Percentiles rank a stretch among this genome's conserved stretches.
Conservation (phyloP, 306 rosid species). For the Corylus avellana region DNA sequence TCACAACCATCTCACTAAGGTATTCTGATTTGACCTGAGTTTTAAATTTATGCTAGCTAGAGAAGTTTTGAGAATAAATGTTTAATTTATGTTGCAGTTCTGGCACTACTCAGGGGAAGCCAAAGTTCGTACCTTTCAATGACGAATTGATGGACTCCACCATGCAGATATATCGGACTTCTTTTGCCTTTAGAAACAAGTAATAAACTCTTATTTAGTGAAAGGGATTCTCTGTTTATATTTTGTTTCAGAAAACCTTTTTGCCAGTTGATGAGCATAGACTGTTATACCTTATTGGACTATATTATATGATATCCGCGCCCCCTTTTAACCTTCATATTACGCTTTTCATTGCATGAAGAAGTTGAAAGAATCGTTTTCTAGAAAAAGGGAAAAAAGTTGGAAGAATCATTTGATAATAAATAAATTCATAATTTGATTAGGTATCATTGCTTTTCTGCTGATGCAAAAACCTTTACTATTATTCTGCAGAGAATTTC, state of each 20-base stretch:
- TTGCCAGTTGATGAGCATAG: not conserved
- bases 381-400: not conserved
- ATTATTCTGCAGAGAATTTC: conserved; percentile 61
- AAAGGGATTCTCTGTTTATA: not conserved
- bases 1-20: conserved; percentile 83
- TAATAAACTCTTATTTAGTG: conserved; percentile 15
- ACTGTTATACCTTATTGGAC: not conserved
- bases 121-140: conserved; percentile 80
- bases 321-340: not conserved
- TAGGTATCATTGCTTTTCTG: conserved; percentile 10
- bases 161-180: conserved; percentile 68
- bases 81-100: conserved; percentile 56
- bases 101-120: conserved; percentile 93
- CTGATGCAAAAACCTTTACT: conserved; percentile 5
- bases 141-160: conserved; percentile 82
- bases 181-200: conserved; percentile 92
- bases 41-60: conserved; percentile 6
- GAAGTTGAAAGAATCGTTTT: not conserved
- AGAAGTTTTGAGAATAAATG: conserved; percentile 7
- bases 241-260: not conserved
- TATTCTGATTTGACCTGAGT: conserved; percentile 5
- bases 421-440: not conserved
- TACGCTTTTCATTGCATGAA: not conserved
- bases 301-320: conserved; percentile 2
- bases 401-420: not conserved